Evolutionary conservation across 768 basidiomycete genomes (phyloP), one percentile per base, ranked within the genome.

Genomic region (Lentinula detonsa): DNA sequence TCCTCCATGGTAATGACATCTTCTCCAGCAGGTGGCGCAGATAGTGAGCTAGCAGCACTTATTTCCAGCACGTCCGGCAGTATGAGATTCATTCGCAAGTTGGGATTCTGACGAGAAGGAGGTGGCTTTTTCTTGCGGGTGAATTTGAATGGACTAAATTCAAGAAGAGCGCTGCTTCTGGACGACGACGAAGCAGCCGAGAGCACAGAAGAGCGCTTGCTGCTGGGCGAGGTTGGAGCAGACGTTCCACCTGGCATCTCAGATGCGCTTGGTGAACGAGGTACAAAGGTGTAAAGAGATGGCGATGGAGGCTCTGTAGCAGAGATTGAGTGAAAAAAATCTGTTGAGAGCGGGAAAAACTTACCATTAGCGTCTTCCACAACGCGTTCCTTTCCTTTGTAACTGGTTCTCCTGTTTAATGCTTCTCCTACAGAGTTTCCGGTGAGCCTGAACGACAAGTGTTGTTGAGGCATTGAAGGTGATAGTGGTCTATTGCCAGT

Each of bases 31-130:
- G 40, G 37, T 11, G 43, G 31, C 40, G 57, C 49, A 21, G 57
- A 46, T 18, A 59, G 35, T 3, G 49, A 33, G 33, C 42, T 63
- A 6, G 61, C 76, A 8, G 82, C 83, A 51, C 73, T 78, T 54
- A 92, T 90, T 69, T 92, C 89, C 60, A 92, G 87, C 54, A 91
- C 86, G 42, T 83, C 88, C 16, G 88, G 83, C 55, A 88, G 73
- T 45, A 86, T 70, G 31, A 83, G 70, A 21, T 78, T 76, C 57
- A 69, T 72, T n/a, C 77, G 66, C 39, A 59, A 21, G 18, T 49
- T 60, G n/a, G 57, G 57, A 42, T 42, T 50, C 28, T 42, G 40
- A 16, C 48, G 39, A 11, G 59, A 35, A 16, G 23, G 13, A 10
- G 48, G 35, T n/a, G 37, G 28, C n/a, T 60, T 60, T 34, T 49